Conservation (phyloP, 805 yeast species). For the Kurtzmaniella cleridarum region DNA sequence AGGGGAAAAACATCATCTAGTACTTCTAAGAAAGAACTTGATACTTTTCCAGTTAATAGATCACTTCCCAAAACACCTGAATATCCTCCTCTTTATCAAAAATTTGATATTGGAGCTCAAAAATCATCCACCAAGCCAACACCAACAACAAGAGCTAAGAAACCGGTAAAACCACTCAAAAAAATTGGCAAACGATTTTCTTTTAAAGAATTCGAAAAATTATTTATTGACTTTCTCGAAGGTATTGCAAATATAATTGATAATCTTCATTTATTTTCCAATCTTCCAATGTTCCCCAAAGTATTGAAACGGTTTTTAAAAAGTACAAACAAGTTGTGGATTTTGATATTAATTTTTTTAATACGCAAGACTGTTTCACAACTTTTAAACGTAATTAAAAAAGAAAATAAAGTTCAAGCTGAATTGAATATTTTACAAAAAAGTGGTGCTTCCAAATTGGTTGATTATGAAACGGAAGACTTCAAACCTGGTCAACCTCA, state of each 20-base stretch:
- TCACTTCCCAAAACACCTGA: slow-evolving; percentile 21
- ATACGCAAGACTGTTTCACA: slow-evolving; percentile 38
- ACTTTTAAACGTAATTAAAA: slow-evolving; percentile 33
- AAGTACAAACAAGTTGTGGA: slow-evolving; percentile 41
- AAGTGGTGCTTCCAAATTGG: slow-evolving; percentile 15
- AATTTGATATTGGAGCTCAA: slow-evolving; percentile 19
- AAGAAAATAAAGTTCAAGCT: slow-evolving; percentile 31
- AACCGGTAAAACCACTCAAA: background rate
- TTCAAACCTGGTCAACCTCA: slow-evolving; percentile 3
- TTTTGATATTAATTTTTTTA: slow-evolving; percentile 34
- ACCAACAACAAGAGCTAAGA: background rate
- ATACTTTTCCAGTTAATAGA: background rate
- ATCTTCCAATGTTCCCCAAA: slow-evolving; percentile 40
- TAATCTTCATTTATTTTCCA: slow-evolving; percentile 36
- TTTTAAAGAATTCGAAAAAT: slow-evolving; percentile 25
- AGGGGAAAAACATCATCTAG: slow-evolving; percentile 3
- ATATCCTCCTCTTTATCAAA: slow-evolving; percentile 30
- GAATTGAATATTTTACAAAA: slow-evolving; percentile 28
- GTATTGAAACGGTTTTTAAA: slow-evolving; percentile 24
- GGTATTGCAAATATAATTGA: slow-evolving; percentile 34
- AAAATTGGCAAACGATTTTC: slow-evolving; percentile 13
- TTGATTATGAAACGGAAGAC: slow-evolving; percentile 14
- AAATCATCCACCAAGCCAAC: background rate
- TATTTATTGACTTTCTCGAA: slow-evolving; percentile 27
- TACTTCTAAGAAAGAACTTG: background rate